Evolutionary conservation across 225 moss, liverwort and hornwort genomes (phyloP), one percentile per base, ranked within the genome.

Genomic region (Anthoceros angustus): DNA sequence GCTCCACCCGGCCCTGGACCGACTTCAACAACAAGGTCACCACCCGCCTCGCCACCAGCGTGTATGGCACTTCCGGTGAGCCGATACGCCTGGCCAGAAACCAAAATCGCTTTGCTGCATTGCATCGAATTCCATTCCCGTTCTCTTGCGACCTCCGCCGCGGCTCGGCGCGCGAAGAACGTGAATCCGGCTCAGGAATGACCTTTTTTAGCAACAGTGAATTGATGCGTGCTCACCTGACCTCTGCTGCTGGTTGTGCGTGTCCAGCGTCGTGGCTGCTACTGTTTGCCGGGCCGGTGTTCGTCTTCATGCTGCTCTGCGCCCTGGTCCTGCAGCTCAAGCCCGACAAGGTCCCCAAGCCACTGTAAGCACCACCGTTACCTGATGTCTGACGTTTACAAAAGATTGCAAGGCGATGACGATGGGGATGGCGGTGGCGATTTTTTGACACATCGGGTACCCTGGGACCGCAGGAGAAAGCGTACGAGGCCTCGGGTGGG

Each of bases 251-350:
- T 2, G 14, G 18, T 48, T 12, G 55, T 18, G 7, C 5, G n/a
- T 55, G 55, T 55, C 5, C 55, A 55, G 55, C 55, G 55, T 9
- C 55, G 23, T 55, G 55, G 55, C 6, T 55, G 55, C 55, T 55
- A 8, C 14, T 55, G 55, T 55, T 55, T 20, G 55, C 0, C n/a
- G 55, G 8, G 8, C 55, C 55, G 5, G 55, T 55, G 18, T 55
- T 55, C 55, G 55, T 55, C 10, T 55, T 55, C 55, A 55, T 55
- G 55, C 55, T 55, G 55, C 55, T 55, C 15, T 18, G n/a, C 55
- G 55, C 55, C 15, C 55, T 55, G n/a, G 18, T 18, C 55, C 55
- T 55, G 0, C 6, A 55, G 55, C 18, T 23, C 16, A 23, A 18
- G 23, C 23, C 55, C 10, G 23, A 8, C 55, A 55, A 55, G 55